Percentiles rank a stretch among this genome's conserved stretches.
phyloP scores from a whole-genome alignment of 2,329 filamentous ascomycete genomes.

The Pseudocercospora musae region DNA sequence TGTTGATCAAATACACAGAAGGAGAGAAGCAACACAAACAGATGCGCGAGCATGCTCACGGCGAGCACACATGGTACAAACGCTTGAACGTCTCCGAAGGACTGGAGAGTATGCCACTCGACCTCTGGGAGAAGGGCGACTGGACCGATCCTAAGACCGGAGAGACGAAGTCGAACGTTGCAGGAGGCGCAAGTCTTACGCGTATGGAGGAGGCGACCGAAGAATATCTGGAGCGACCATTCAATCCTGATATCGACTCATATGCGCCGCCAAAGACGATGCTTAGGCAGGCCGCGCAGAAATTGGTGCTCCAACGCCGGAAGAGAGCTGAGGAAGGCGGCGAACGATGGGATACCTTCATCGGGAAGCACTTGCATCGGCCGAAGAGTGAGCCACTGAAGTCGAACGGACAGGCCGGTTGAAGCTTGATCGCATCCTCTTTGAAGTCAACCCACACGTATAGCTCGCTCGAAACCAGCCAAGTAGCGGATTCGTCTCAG shows the following conservation, averaged over 20 bases:
- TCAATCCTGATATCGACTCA: constrained; percentile 38
- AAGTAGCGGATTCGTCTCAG: not conserved
- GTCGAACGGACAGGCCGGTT: constrained; percentile 14
- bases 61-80: constrained; percentile 52
- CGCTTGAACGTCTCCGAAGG: constrained; percentile 47
- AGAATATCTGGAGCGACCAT: constrained; percentile 41
- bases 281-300: constrained; percentile 47
- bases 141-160: constrained; percentile 31
- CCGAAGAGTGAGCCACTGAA: constrained; percentile 4
- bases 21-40: constrained; percentile 48
- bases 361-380: constrained; percentile 23
- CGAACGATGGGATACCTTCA: constrained; percentile 33
- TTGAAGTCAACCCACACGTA: not conserved
- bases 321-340: constrained; percentile 40
- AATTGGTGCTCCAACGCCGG: constrained; percentile 46
- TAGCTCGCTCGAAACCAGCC: not conserved
- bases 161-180: constrained; percentile 23
- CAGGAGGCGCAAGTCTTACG: constrained; percentile 43
- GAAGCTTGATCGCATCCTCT: not conserved
- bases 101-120: constrained; percentile 45
- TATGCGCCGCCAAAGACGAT: constrained; percentile 46
- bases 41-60: constrained; percentile 46
- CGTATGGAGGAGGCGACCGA: constrained; percentile 45
- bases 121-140: constrained; percentile 45
- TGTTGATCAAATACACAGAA: constrained; percentile 53